Evolutionary conservation across 2,329 filamentous ascomycete genomes (phyloP).

Genomic region (Coniochaeta sp.): DNA sequence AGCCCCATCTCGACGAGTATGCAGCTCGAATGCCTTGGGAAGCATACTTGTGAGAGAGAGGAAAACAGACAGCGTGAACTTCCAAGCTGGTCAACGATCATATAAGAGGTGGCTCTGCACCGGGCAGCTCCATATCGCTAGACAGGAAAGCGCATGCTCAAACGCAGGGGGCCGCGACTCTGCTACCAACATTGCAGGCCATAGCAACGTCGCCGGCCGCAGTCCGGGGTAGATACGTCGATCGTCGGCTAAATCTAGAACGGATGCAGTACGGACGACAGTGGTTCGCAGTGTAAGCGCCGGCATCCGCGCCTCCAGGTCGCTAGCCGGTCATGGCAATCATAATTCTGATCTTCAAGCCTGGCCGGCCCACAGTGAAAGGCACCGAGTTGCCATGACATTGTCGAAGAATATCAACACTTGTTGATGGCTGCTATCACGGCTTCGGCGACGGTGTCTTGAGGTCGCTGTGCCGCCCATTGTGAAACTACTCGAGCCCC

Average conservation of each 20-base stretch:
- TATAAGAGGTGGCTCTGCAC: not conserved
- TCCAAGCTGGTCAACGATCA: not conserved
- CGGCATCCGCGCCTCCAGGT: not conserved
- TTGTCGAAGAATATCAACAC: not conserved
- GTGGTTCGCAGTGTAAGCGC: not conserved
- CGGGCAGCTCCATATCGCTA: not conserved
- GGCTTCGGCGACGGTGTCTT: no score
- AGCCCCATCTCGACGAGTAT: not conserved
- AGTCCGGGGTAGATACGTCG: not conserved
- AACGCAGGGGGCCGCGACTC: not conserved
- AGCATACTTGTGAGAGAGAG: not conserved
- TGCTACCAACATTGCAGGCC: slow-evolving; percentile 1
- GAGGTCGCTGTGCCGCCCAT: no score
- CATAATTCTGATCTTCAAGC: not conserved
- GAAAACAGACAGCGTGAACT: not conserved
- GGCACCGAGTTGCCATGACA: not conserved
- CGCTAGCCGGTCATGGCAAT: not conserved
- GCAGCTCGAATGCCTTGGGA: not conserved
- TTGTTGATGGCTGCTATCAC: no score
- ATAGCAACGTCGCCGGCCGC: not conserved
- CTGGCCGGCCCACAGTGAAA: no score
- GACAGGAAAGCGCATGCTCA: not conserved
- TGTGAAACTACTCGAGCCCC: no score
- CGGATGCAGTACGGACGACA: not conserved
- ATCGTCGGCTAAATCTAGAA: not conserved